These are phyloP conservation scores for Vanilla planifolia DNA, from an alignment of 106 monocot genomes.

Conservation along the genomic window DNA sequence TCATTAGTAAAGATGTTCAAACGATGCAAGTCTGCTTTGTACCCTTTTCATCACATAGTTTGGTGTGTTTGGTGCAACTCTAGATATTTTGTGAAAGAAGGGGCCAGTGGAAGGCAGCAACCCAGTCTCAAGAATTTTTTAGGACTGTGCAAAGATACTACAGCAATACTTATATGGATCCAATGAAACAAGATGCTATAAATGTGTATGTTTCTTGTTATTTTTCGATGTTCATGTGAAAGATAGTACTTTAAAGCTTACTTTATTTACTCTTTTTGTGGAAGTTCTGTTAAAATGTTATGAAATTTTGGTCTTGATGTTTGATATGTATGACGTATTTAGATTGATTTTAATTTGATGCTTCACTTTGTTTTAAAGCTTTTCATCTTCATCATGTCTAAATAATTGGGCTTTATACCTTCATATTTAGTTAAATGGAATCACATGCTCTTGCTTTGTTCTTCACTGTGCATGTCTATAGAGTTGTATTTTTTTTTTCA, in stretches of 20 bases:
- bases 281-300: background rate
- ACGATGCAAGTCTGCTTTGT: background rate
- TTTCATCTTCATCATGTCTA: too few species aligned
- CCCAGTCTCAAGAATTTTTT: conserved; percentile 82
- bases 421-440: too few species aligned
- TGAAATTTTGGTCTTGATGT: too few species aligned
- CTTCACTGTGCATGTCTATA: too few species aligned
- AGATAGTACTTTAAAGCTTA: too few species aligned
- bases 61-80: background rate
- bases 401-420: too few species aligned
- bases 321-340: too few species aligned
- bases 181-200: conserved; percentile 92
- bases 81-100: conserved; percentile 94
- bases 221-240: too few species aligned
- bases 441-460: too few species aligned
- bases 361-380: too few species aligned
- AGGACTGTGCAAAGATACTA: conserved; percentile 84
- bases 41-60: background rate
- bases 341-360: too few species aligned
- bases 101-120: conserved; percentile 92
- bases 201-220: conserved; percentile 65
- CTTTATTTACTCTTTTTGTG: background rate
- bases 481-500: too few species aligned
- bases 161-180: conserved; percentile 87
- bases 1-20: background rate